These are phyloP conservation scores for Penicillium sp. DNA, from an alignment of 2,329 filamentous ascomycete species.

Conservation along the genomic window DNA sequence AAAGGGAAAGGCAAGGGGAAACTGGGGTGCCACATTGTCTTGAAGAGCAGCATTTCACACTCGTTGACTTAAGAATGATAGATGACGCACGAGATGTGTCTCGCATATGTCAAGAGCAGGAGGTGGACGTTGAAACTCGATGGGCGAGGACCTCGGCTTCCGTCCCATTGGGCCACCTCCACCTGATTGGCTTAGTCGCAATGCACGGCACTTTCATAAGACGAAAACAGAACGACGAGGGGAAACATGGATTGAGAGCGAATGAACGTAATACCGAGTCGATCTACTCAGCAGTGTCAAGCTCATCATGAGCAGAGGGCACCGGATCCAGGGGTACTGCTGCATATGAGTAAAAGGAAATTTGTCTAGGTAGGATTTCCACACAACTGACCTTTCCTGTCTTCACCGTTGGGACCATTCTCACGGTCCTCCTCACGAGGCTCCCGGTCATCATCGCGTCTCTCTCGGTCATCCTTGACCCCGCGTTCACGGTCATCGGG, in stretches of 20 bases:
- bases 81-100: conserved; percentile 1
- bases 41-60: conserved; percentile 1
- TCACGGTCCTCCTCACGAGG: conserved; percentile 69
- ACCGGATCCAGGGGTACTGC: conserved; percentile 66
- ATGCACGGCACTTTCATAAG: neutral
- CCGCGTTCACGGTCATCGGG: conserved; percentile 26
- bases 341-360: conserved; percentile 3
- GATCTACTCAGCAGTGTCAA: conserved; percentile 82
- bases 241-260: conserved; percentile 1
- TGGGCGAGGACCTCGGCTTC: neutral
- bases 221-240: neutral
- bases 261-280: conserved; percentile 17
- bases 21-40: conserved; percentile 5
- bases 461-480: conserved; percentile 23
- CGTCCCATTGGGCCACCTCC: neutral
- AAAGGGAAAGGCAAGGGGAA: neutral
- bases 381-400: conserved; percentile 70
- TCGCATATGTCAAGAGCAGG: neutral
- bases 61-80: neutral
- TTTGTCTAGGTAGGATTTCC: neutral
- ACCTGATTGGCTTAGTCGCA: neutral
- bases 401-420: conserved; percentile 76
- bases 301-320: conserved; percentile 81
- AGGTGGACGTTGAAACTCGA: neutral
- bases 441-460: conserved; percentile 62